Base-by-base conservation (phyloP, 331 rosid species). In the Malus hybrid region DNA sequence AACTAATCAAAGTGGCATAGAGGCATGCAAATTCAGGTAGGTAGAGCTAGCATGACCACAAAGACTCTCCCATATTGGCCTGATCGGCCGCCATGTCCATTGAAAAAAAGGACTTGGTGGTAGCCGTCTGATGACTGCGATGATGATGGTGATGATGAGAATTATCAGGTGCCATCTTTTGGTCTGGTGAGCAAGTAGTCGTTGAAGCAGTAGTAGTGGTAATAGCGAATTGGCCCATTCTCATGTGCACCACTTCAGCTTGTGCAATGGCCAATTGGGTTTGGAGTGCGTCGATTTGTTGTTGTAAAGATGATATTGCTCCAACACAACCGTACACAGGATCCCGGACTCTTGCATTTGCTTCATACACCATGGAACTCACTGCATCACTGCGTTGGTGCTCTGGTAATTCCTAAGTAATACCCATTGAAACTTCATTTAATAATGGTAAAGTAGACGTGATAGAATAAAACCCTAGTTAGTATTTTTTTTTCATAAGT, bases 271-370 rank as follows among this genome's bases (percentile, higher is more conserved):
- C 97, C 69, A 94, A 57, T 63, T 94, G 97, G 27, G 96, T 83
- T 76, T 91, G 99, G 7, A 94, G 96, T n/a, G 39, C 82, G 64
- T 90, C 91, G 34, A 94, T 89, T 34, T 94, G 99, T 68, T 90
- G 97, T 32, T 92, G 99, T 1, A 94, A 83, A 16, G 97, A 92
- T 2, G 99, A 92, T 46, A 94, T 94, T 59, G 99, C 96, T 73
- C 99, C 99, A 6, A 90, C 99, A 52, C 99, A 94, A 0, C 99
- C 99, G 27, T 94, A 94, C 7, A 94, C 97, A 0, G 99, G 99
- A 70, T 94, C 97, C 77, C 96, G 79, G 22, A 91, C 93, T 19
- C 98, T 81, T 24, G 98, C 98, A 61, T 94, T 87, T 2, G 98
- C 98, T 75, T 94, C 99, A 32, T 94, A 94, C 33, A 94, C 97